These are phyloP conservation scores for Lipomyces lipofer DNA, from an alignment of 805 yeast genomes.

Conservation along the genomic window DNA sequence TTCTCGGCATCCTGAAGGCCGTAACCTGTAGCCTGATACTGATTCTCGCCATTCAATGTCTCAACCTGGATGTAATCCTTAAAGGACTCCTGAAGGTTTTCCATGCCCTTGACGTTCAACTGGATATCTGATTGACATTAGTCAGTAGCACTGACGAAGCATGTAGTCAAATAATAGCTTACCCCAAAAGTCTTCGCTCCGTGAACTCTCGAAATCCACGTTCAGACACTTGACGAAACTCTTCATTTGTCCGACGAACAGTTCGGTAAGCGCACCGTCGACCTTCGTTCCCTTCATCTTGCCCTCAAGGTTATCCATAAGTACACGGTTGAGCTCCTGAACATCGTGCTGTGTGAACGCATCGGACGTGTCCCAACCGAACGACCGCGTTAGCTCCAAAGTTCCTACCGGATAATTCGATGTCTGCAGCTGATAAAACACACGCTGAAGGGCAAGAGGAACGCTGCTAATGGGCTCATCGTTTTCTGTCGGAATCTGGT, in stretches of 20 bases:
- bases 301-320: slow-evolving; percentile 90
- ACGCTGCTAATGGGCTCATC: slow-evolving; percentile 60
- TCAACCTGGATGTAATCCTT: slow-evolving; percentile 86
- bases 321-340: slow-evolving; percentile 89
- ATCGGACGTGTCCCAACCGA: slow-evolving; percentile 96
- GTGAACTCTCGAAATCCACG: slow-evolving; percentile 88
- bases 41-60: slow-evolving; percentile 89
- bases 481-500: slow-evolving; percentile 78
- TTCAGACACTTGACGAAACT: slow-evolving; percentile 89
- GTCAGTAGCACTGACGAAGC: no score
- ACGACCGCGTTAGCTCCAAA: slow-evolving; percentile 78
- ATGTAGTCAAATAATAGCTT: no score
- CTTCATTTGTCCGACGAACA: slow-evolving; percentile 96
- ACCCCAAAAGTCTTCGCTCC: slow-evolving; percentile 98
- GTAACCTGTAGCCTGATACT: slow-evolving; percentile 84
- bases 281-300: slow-evolving; percentile 88
- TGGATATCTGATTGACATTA: no score
- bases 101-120: slow-evolving; percentile 83
- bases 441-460: slow-evolving; percentile 80
- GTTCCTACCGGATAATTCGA: slow-evolving; percentile 81
- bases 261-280: slow-evolving; percentile 69
- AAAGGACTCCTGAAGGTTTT: slow-evolving; percentile 71
- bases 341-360: slow-evolving; percentile 98
- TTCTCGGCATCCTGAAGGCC: slow-evolving; percentile 96
- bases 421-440: slow-evolving; percentile 76